Evolutionary conservation across 2,329 filamentous ascomycete species (phyloP), one percentile per base, ranked within the genome.

Genomic region (Aspergillus caelatus): DNA sequence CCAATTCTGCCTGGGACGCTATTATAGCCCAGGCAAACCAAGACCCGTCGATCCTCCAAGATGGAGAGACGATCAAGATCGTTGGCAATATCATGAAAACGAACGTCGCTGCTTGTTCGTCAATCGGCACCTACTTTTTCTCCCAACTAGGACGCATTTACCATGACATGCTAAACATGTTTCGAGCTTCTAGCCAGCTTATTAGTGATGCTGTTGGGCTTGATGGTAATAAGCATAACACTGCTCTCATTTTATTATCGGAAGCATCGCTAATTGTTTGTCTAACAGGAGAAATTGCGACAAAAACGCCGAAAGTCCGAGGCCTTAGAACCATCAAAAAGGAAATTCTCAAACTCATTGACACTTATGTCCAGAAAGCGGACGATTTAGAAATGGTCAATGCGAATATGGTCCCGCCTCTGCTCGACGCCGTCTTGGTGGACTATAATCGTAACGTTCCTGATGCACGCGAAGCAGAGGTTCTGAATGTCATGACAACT

Each of bases 71-170:
- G 0, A 98, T 99, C 82, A 99, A 99, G 83, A 90, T 99, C 70
- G 94, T 99, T 67, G 95, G 95, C 69, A 99, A 99, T 80, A 97
- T 99, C 76, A 99, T 99, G 95, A 99, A 99, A 86, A 99, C 95
- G 0, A 99, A 99, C 72, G 95, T 99, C 5, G 94, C 96, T n/a
- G 95, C 95, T 41, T 99, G 95, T 79, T 92, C 92, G 41, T 98
- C 95, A 0, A 95, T 99, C 63, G 95, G 96, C 39, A 89, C 92
- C 58, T 99, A 98, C 81, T 99, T 99, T 79, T 97, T 97, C 75
- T 94, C 95, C 14, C 95, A 99, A 77, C 97, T 99, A 71, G 95
- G 94, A 46, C 91, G 93, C 62, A 98, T 99, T 71, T 99, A 98
- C 79, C 89, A 96, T 70, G 95, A 99, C 76, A 98, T 99, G 94